These are phyloP conservation scores for Arthrobotrys sinensis DNA, from an alignment of 2,329 filamentous ascomycete genomes.

Conservation along the genomic window DNA sequence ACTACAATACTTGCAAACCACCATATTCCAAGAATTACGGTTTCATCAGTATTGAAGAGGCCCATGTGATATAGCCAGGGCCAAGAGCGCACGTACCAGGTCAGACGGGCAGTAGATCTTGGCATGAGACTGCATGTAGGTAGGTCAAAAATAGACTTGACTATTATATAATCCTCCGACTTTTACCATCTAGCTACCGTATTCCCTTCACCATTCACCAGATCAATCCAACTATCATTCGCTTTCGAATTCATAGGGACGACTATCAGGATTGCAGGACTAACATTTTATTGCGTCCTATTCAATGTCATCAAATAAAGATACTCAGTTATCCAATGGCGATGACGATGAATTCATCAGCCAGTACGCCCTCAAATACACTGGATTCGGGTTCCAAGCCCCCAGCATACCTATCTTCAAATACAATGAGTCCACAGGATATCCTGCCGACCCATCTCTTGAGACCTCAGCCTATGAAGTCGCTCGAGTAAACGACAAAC, in stretches of 20 bases:
- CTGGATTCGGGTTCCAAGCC: conserved; percentile 19
- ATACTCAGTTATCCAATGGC: not conserved
- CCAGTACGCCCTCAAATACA: conserved; percentile 21
- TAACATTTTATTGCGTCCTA: not conserved
- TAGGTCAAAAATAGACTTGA: no score
- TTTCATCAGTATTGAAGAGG: no score
- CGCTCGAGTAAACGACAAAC: conserved; percentile 42
- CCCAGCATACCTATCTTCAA: conserved; percentile 10
- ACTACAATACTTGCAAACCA: not conserved
- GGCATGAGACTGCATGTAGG: no score
- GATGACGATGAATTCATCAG: not conserved
- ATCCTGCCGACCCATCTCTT: conserved; percentile 6
- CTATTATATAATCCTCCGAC: not conserved
- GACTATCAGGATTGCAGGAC: not conserved
- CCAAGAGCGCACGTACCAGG: no score
- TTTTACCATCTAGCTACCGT: not conserved
- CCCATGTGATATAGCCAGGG: no score
- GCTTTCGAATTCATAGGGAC: no score
- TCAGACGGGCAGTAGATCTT: no score
- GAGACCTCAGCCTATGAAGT: conserved; percentile 12
- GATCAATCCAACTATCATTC: no score
- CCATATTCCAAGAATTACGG: not conserved
- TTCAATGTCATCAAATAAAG: not conserved
- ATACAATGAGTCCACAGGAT: conserved; percentile 7
- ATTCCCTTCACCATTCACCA: no score